Base-by-base conservation (phyloP, 345 rosid genomes). In the Gossypium mustelinum region DNA sequence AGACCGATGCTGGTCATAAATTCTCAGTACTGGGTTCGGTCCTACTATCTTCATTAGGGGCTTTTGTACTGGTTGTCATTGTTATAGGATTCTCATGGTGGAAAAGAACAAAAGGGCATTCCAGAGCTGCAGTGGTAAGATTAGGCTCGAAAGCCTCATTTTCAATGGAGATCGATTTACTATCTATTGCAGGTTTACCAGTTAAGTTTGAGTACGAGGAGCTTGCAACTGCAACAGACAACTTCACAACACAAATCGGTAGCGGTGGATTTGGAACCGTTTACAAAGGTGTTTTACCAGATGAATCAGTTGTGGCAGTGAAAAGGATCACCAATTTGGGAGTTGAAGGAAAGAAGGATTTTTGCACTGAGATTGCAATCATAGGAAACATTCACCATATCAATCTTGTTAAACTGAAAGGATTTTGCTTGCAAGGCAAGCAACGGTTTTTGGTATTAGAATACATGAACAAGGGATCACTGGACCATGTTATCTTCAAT, bases 241-340 rank as follows among this genome's bases (percentile, higher is more conserved):
- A 87, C 74, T 92, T 92, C 70, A 80, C 79, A 62, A 18, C 75
- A 77, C 85, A 50, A 56, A 89, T 90, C 45, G 97, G 97, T 14
- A 79, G 86, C 25, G 97, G 96, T 2, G 97, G 97, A 17, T 92
- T 92, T 1, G 97, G 94, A 1, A 22, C 86, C 12, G 97, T 92
- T 0, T 90, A 82, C 79, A 85, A 80, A 76, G 94, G 93, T 55
- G 76, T 70, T n/a, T 83, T 93, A 14, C 63, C 68, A 0, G 84
- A 88, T 63, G 76, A 86, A 70, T 77, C 89, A 0, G 73, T 77
- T 0, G 82, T 90, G 34, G 94, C 97, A 0, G 94, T 93, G 76
- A 93, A 93, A 87, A 84, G 84, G 80, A 86, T 93, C 13, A 85
- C 89, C 51, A 81, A 85, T 63, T 79, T 82, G 56, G 90, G 91